These are phyloP conservation scores for Fallopia convolvulus DNA, from an alignment of 148 eudicot genomes.

Conservation along the genomic window DNA sequence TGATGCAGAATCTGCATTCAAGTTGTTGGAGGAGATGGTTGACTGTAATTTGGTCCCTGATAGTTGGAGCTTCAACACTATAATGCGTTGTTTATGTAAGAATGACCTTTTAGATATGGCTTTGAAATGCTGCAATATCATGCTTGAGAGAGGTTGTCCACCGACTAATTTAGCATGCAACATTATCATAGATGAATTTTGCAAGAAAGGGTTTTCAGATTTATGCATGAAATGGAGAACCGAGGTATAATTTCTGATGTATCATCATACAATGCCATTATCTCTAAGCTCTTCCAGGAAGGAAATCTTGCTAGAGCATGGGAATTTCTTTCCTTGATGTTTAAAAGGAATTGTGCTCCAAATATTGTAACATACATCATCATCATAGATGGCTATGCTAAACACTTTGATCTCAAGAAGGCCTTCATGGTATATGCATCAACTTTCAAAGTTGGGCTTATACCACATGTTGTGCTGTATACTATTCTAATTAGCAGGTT, in stretches of 20 bases:
- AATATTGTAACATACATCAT: constrained; percentile 29
- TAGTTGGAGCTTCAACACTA: constrained; percentile 19
- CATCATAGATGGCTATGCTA: constrained; percentile 37
- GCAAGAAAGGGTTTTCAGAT: constrained; percentile 29
- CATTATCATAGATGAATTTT: constrained; percentile 29
- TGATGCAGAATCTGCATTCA: constrained; percentile 30
- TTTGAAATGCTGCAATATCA: constrained; percentile 14
- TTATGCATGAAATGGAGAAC: constrained; percentile 27
- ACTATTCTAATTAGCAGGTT: constrained; percentile 36
- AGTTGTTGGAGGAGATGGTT: constrained; percentile 22
- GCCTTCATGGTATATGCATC: constrained; percentile 26
- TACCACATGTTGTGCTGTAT: constrained; percentile 25
- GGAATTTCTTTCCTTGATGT: constrained; percentile 41
- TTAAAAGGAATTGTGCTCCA: constrained; percentile 29
- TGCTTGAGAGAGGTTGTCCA: constrained; percentile 23
- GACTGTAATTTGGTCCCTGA: constrained; percentile 22
- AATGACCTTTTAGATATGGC: constrained; percentile 33
- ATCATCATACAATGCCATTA: constrained; percentile 29
- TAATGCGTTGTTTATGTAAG: constrained; percentile 33
- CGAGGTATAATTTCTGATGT: constrained; percentile 24
- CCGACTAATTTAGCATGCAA: constrained; percentile 24
- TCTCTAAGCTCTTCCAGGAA: constrained; percentile 35
- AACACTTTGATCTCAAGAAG: constrained; percentile 25
- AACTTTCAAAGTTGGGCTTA: constrained; percentile 34
- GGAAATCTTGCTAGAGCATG: constrained; percentile 24